Conservation (phyloP, 164 flowering plant genomes). For the Buxus sempervirens region DNA sequence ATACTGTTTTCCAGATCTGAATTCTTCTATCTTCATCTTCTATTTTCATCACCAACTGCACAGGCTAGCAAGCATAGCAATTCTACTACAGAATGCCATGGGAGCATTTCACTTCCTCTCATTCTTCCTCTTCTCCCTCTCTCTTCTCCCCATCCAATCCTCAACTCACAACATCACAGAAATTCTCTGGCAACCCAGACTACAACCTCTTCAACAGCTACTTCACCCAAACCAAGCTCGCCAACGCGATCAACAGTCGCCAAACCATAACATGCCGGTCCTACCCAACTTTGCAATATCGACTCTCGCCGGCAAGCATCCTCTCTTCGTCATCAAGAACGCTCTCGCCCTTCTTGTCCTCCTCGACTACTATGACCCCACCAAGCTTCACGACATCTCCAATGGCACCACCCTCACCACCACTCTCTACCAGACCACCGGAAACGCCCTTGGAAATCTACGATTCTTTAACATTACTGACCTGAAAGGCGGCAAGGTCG, state of each 20-base stretch:
- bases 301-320: constrained; percentile 46
- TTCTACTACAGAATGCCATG: no score
- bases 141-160: constrained; percentile 11
- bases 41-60: no score
- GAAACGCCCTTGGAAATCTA: no score
- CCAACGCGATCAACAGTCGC: constrained; percentile 83
- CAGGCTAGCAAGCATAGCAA: no score
- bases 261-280: constrained; percentile 65
- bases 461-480: no score
- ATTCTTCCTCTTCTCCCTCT: no score
- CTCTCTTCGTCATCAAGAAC: constrained; percentile 65
- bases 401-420: constrained; percentile 73
- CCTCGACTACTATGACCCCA: no score
- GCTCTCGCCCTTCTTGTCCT: constrained; percentile 55
- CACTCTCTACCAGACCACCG: constrained; percentile 41
- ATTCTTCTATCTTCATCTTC: no score
- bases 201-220: constrained; percentile 58
- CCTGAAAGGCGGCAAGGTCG: no score
- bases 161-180: constrained; percentile 69
- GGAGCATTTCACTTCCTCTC: no score
- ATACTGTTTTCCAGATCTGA: no score
- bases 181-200: constrained; percentile 54
- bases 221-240: constrained; percentile 65
- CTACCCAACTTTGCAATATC: constrained; percentile 63
- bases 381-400: no score